Base-by-base conservation (phyloP, 2,329 filamentous ascomycete species). In the Tolypocladium sp. region DNA sequence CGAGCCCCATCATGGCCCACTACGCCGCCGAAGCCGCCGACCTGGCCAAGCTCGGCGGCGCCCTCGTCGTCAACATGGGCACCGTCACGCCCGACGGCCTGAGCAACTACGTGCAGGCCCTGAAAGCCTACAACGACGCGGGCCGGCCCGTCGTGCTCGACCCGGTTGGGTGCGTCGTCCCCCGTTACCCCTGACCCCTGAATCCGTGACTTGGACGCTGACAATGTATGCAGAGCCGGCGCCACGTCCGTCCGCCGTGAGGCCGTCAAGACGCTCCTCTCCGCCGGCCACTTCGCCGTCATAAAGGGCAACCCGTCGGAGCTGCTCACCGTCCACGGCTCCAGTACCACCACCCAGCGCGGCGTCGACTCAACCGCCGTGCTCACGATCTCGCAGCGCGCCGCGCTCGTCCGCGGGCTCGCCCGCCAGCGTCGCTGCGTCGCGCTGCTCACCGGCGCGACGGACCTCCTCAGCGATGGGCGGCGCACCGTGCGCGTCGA, bases 221-320 rank as follows among this genome's bases (percentile, higher is more conserved):
- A 49, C 9, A 25, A 22, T 20, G 30, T 15, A 5, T 20, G 3
- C 63, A 84, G 82, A 13, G 92, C 89, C 8, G 92, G 91, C 8
- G 93, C 93, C 0, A 97, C 92, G 0, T 69, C 81, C 8, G 79
- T 93, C 52, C 85, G 94, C 15, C 84, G 87, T 56, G 77, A 82
- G 1, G 89, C 91, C 0, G 84, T 93, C 35, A 84, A 85, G 60
- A 80, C 80, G 2, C 83, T 97, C 42, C 79, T 97, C 68, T 77
- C 82, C 0, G 81, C 79, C 3, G 92, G 91, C 44, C 90, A 90
- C 71, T 90, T 96, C 67, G 85, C 91, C 71, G 79, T 97, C 49
- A 92, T 97, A 74, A 97, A 97, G 71, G 93, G 93, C 55, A 97
- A 97, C 73, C 91, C 95, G 70, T 86, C 88, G 58, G 94, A 97